Evolutionary conservation across 352 stramenopile species (phyloP), one percentile per base, ranked within the genome.

Genomic region (Phytophthora vignae): DNA sequence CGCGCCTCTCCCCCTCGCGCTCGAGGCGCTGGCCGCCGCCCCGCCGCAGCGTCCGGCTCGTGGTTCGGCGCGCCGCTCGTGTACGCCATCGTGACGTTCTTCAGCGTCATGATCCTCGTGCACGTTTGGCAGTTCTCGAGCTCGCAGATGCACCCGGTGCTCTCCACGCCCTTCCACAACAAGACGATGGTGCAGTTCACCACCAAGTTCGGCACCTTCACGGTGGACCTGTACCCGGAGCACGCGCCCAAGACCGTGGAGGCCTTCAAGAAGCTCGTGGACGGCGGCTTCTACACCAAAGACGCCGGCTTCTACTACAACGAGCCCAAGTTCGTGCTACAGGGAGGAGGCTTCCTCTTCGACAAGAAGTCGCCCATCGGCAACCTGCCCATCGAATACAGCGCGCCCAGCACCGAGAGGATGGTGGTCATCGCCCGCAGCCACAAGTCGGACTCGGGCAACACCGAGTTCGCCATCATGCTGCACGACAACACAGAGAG

Each of bases 301-400:
- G 73, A 91, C n/a, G 77, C 87, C 1, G 89, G 89, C 2, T 95
- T 96, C 59, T 96, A 96, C 74, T 90, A 91, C 73, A 93, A 94
- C 55, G 89, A 95, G 54, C 85, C 83, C 27, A 90, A 90, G 59
- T 96, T 87, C 67, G 72, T 95, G 55, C 74, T 96, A 9, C 89
- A 96, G 66, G 89, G 83, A 52, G 89, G 89, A 27, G 87, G 83
- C 12, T 95, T 87, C 66, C 83, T 96, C 15, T 83, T 78, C 36
- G 82, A 84, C 56, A 95, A 93, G 69, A 63, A 76, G 56, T 92
- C 89, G 50, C 86, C 89, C 10, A 74, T 91, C 19, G 72, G 74
- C 19, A 90, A 93, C 29, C 54, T 96, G 11, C 87, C 86, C 0
- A 85, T 96, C 2, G 89, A 96, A 66, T 94, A 95, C 82, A 96